Evolutionary conservation across 805 yeast genomes (phyloP).

Genomic region (Ogataea paradorogensis): DNA sequence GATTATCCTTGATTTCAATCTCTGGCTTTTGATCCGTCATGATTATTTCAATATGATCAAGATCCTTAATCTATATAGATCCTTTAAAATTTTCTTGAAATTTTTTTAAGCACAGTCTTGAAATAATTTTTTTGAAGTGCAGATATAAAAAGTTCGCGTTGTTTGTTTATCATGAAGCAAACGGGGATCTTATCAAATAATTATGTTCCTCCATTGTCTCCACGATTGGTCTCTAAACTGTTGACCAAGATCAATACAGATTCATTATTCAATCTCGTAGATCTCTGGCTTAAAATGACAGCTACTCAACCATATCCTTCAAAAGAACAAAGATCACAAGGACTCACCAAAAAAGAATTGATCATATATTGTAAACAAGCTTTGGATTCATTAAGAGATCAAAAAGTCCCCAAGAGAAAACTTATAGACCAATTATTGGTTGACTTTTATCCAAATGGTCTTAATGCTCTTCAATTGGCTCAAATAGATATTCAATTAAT

Average conservation of each 20-base stretch:
- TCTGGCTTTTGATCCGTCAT: slow-evolving; percentile 3
- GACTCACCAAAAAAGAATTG: slow-evolving; percentile 19
- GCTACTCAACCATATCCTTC: slow-evolving; percentile 29
- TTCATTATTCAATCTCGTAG: slow-evolving; percentile 31
- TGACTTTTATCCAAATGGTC: slow-evolving; percentile 53
- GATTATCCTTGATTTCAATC: slow-evolving; percentile 25
- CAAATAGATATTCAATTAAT: slow-evolving; percentile 66
- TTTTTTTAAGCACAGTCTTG: no score
- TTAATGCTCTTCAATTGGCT: slow-evolving; percentile 63
- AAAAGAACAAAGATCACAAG: slow-evolving; percentile 18
- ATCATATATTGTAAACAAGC: slow-evolving; percentile 16
- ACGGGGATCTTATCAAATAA: slow-evolving; percentile 35
- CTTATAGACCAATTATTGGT: slow-evolving; percentile 45
- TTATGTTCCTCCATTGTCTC: slow-evolving; percentile 31
- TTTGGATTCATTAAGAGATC: slow-evolving; percentile 10
- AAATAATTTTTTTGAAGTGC: no score
- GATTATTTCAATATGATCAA: no score
- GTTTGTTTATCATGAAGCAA: slow-evolving; percentile 12
- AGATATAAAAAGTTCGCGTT: slow-evolving; percentile 2
- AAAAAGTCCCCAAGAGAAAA: slow-evolving; percentile 28
- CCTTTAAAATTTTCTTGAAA: slow-evolving; percentile 11
- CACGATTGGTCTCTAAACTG: slow-evolving; percentile 24
- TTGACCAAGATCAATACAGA: slow-evolving; percentile 27
- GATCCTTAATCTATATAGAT: slow-evolving; percentile 1
- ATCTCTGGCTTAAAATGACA: slow-evolving; percentile 33